Evolutionary conservation across 495 filamentous ascomycete species (phyloP).

Genomic region (Pseudoneurospora amorphoporcata): DNA sequence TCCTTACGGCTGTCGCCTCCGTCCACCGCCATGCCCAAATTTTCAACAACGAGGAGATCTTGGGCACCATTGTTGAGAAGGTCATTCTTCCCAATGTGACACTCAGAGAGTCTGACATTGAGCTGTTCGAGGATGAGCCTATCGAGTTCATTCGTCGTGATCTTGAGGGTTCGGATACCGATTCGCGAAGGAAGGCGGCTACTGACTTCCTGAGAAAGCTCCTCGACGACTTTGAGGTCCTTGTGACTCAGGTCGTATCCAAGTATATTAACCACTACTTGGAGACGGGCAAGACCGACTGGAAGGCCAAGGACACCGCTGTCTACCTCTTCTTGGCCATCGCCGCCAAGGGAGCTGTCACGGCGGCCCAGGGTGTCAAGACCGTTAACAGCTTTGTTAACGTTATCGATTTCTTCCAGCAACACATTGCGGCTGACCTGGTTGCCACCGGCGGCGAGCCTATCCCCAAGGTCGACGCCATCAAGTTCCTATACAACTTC

Average conservation of each 20-base stretch:
- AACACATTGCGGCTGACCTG: slow-evolving; percentile 77
- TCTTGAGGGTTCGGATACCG: slow-evolving; percentile 90
- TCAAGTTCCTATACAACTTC: slow-evolving; percentile 95
- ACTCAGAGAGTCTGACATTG: slow-evolving; percentile 83
- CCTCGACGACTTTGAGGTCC: slow-evolving; percentile 72
- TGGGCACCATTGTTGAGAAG: slow-evolving; percentile 82
- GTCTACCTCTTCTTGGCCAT: slow-evolving; percentile 91
- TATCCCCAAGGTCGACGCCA: slow-evolving; percentile 91
- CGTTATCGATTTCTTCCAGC: slow-evolving; percentile 86
- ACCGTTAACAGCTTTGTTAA: slow-evolving; percentile 76
- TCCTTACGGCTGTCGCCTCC: slow-evolving; percentile 78
- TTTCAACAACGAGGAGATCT: slow-evolving; percentile 69
- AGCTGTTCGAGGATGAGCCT: slow-evolving; percentile 95
- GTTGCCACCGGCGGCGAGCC: slow-evolving; percentile 56
- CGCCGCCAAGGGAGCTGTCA: slow-evolving; percentile 80
- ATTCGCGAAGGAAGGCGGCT: slow-evolving; percentile 81
- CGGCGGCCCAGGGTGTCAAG: slow-evolving; percentile 75
- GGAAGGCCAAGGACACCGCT: slow-evolving; percentile 96
- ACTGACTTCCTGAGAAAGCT: slow-evolving; percentile 87
- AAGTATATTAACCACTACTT: slow-evolving; percentile 76
- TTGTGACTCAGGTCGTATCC: slow-evolving; percentile 72
- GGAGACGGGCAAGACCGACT: slow-evolving; percentile 59
- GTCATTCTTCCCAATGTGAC: slow-evolving; percentile 89
- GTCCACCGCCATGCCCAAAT: slow-evolving; percentile 64
- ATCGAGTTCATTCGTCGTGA: slow-evolving; percentile 97